Evolutionary conservation across 2,329 filamentous ascomycete species (phyloP), one percentile per base, ranked within the genome.

Genomic region (Colletotrichum simmondsii): DNA sequence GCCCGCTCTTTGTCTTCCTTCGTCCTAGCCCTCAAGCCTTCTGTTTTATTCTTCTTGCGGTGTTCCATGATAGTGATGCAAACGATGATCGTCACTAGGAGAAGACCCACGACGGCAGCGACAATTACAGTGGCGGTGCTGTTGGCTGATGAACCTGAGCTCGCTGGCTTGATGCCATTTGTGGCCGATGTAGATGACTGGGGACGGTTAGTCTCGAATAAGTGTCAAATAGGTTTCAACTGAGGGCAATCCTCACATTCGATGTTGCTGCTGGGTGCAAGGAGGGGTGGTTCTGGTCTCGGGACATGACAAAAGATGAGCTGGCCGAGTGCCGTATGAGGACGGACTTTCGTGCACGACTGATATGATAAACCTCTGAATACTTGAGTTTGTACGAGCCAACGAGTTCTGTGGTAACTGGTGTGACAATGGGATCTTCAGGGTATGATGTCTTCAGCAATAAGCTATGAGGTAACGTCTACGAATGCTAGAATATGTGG

Each of bases 51-150:
- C 42, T 59, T 59, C 37, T 61, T 63, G 32, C 28, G 56, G 28
- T 69, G 24, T 42, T 72, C 70, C 3, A 14, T 49, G 0, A 64
- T 12, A 12, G 65, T 24, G 7, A 72, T 60, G 1, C 26, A 26
- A 5, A 35, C 11, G n/a, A 69, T 42, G 10, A n/a, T 52, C 8
- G 63, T 19, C 5, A 72, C 24, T 14, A 72, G 53, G 2, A 72
- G 14, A 7, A 69, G 22, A 8, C 52, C 65, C 2, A 72, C 70
- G 1, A 60, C 37, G 1, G 64, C 59, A n/a, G 70, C 70, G 16
- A 69, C 52, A 2, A 37, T 42, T 19, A 53, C 28, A 4, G 65
- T 64, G 5, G 32, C 57, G 4, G 59, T 46, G 0, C 54, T 58
- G 8, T 64, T 58, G 19, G 22, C 35, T 5, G 32, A 22, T 8